phyloP scores from a whole-genome alignment of 2,329 filamentous ascomycete species.

The Aspergillus sp. region DNA sequence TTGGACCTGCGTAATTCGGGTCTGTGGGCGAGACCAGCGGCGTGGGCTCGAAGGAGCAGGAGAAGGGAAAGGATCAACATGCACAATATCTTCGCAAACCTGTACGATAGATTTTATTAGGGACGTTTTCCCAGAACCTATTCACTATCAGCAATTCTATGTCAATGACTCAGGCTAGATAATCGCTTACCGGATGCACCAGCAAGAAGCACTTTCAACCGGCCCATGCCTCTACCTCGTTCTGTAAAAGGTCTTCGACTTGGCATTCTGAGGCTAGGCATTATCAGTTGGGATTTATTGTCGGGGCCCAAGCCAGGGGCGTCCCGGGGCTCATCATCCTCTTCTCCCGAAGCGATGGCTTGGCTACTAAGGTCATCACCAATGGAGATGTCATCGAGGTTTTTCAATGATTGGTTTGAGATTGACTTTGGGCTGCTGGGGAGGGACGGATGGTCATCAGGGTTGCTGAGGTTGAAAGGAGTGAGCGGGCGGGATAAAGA shows the following conservation, averaged over 20 bases:
- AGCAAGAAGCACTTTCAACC: constrained; percentile 82
- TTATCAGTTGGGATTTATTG: constrained; percentile 72
- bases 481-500: constrained; percentile 41
- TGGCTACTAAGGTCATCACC: constrained; percentile 54
- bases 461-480: constrained; percentile 42
- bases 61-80: constrained; percentile 64
- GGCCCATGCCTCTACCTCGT: constrained; percentile 76
- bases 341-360: constrained; percentile 51
- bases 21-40: constrained; percentile 16
- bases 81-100: constrained; percentile 84
- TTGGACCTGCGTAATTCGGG: constrained; percentile 13
- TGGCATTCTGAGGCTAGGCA: constrained; percentile 93
- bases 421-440: constrained; percentile 57
- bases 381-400: constrained; percentile 54
- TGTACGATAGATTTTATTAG: constrained; percentile 86
- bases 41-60: constrained; percentile 11
- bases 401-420: constrained; percentile 54
- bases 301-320: constrained; percentile 27
- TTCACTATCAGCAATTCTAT: constrained; percentile 2
- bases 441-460: constrained; percentile 46
- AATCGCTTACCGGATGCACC: constrained; percentile 64
- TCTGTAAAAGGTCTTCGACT: constrained; percentile 83
- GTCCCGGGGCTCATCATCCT: constrained; percentile 42
- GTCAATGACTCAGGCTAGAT: neutral
- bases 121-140: constrained; percentile 82